These are phyloP conservation scores for Elongisporangium anandrum DNA, from an alignment of 352 stramenopile genomes.

Conservation along the genomic window DNA sequence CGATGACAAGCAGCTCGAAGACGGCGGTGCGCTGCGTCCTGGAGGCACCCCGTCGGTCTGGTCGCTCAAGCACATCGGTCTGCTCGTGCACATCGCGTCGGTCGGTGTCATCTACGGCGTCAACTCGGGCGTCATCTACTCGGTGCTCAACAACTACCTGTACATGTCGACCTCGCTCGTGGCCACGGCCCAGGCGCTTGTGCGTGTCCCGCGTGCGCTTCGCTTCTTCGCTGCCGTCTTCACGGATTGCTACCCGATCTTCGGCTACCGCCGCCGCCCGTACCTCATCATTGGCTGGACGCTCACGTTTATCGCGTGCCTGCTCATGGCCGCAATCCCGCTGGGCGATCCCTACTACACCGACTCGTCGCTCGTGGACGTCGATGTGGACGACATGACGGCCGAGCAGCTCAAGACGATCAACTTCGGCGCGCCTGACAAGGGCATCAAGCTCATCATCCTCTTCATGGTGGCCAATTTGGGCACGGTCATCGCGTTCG, in stretches of 20 bases:
- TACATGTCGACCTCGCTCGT: conserved; percentile 47
- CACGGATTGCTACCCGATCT: conserved; percentile 78
- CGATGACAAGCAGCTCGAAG: conserved; percentile 8
- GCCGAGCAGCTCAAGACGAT: conserved; percentile 23
- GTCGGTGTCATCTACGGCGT: conserved; percentile 43
- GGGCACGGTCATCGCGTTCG: conserved; percentile 72
- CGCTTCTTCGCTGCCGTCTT: conserved; percentile 62
- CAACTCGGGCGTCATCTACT: conserved; percentile 31
- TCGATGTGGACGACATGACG: conserved; percentile 26
- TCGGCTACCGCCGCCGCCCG: conserved; percentile 67
- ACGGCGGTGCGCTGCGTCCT: conserved; percentile 25
- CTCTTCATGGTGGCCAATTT: conserved; percentile 70
- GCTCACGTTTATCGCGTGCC: conserved; percentile 30
- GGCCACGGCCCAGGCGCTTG: conserved; percentile 37
- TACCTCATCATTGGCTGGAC: conserved; percentile 75
- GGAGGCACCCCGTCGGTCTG: conserved; percentile 34
- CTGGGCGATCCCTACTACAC: conserved; percentile 43
- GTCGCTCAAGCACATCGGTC: conserved; percentile 31
- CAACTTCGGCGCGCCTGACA: conserved; percentile 32
- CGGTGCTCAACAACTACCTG: conserved; percentile 58
- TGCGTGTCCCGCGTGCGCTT: conserved; percentile 35
- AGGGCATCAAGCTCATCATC: conserved; percentile 46
- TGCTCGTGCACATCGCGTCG: conserved; percentile 37
- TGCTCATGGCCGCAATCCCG: conserved; percentile 44
- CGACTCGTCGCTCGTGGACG: conserved; percentile 16